These are phyloP conservation scores for Microsporum canis DNA, from an alignment of 2,329 filamentous ascomycete genomes.

Conservation along the genomic window DNA sequence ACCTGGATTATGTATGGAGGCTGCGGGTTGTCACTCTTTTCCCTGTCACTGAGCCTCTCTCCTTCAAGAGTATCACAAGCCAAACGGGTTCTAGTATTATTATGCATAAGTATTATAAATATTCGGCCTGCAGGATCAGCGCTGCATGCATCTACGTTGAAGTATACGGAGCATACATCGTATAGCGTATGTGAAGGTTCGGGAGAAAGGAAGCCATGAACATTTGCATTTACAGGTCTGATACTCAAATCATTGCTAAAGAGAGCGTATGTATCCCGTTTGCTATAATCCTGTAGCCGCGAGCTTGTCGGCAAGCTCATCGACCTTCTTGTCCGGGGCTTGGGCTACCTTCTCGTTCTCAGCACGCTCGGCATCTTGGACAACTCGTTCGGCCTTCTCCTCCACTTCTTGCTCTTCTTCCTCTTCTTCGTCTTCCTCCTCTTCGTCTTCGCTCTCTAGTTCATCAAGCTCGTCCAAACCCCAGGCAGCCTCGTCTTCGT, in stretches of 20 bases:
- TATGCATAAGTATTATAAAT: not conserved
- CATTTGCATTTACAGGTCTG: not conserved
- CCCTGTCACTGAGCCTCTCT: not conserved
- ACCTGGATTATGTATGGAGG: not conserved
- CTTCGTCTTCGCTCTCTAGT: conserved; percentile 62
- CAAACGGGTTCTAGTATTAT: not conserved
- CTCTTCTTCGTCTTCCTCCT: conserved; percentile 56
- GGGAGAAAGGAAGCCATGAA: not conserved
- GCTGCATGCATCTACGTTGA: not conserved
- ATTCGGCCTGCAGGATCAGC: not conserved
- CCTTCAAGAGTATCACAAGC: not conserved
- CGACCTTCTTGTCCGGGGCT: conserved; percentile 68
- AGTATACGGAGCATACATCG: too few relatives aligned
- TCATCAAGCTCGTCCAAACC: conserved; percentile 78
- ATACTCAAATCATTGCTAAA: too few relatives aligned
- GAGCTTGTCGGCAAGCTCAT: conserved; percentile 64
- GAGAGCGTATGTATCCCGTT: not conserved
- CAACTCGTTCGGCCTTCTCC: conserved; percentile 55
- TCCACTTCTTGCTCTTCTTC: conserved; percentile 57
- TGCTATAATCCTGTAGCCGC: conserved; percentile 49
- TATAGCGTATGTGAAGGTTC: too few relatives aligned
- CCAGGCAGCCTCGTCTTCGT: conserved; percentile 68
- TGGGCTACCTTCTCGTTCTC: conserved; percentile 55
- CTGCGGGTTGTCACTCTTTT: not conserved
- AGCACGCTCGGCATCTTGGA: conserved; percentile 48